Evolutionary conservation across 1,139 yeast genomes (phyloP), one percentile per base, ranked within the genome.

Genomic region (Protomyces lactucae-debilis): DNA sequence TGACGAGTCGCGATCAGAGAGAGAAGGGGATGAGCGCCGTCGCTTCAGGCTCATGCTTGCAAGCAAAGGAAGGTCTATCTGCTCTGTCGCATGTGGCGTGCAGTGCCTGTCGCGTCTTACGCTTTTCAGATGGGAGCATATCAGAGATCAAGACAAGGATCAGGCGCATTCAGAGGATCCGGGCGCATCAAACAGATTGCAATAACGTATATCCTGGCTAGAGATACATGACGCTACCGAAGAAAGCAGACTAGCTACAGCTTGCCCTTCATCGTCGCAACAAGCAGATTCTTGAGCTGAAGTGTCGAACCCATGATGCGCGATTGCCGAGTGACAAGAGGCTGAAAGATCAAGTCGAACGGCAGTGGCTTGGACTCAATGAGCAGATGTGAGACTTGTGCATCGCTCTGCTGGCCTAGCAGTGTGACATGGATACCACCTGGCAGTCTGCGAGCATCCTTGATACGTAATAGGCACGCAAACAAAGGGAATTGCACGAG

Each of bases 401-500:
- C 57, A 18, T 52, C 18, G 18, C 18, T 51, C 1, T 52, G 39
- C 32, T 25, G 25, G 5, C 32, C 32, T 12, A 59, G 57, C 6
- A 59, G 36, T 12, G 52, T 52, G 43, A 64, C 64, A n/a, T 32
- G 56, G 12, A 57, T 52, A 2, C 66, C 66, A 1, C 97, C 96
- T n/a, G 97, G 99, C 21, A 95, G 77, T 68, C 99, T 79, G 65
- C 82, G 84, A 10, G 91, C 85, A 72, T 92, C 95, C 73, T 93
- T 95, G 60, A 90, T 65, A 70, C 95, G 84, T 55, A 93, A 76
- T 63, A 95, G 76, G 1, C 92, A 74, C 0, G 91, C 92, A 76
- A 93, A 93, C 23, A 92, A 73, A 0, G 99, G 99, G 71, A 88
- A 84, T 73, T 91, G 93, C 71, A 91, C 92, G 63, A 91, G 74